phyloP scores from a whole-genome alignment of 108 stramenopile genomes.

The Nitzschia sp. region DNA sequence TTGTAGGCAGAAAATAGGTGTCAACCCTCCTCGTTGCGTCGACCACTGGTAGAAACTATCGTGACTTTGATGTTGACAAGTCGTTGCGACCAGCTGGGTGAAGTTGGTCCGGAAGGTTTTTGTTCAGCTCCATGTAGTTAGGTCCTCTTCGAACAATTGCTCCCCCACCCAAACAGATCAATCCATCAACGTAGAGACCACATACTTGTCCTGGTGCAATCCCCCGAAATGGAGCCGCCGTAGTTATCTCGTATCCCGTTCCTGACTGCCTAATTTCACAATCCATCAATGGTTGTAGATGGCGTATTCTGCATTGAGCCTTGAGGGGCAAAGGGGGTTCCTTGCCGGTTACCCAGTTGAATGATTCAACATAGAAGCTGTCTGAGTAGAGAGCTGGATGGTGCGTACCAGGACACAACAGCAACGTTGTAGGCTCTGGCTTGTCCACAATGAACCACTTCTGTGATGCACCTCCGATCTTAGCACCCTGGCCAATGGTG shows the following conservation, averaged over 20 bases:
- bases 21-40: no score
- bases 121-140: constrained; percentile 53
- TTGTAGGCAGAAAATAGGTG: no score
- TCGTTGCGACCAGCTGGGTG: constrained; percentile 51
- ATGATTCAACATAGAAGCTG: constrained; percentile 49
- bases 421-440: constrained; percentile 37
- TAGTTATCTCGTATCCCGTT: constrained; percentile 23
- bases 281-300: constrained; percentile 74
- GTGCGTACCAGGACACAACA: constrained; percentile 80
- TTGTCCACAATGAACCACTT: constrained; percentile 84
- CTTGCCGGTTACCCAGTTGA: constrained; percentile 66
- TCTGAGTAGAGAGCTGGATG: constrained; percentile 80
- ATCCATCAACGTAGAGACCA: constrained; percentile 60
- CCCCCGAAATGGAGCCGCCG: constrained; percentile 66
- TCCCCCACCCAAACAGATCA: constrained; percentile 84
- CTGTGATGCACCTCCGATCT: constrained; percentile 66
- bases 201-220: constrained; percentile 79
- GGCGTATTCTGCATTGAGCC: constrained; percentile 62
- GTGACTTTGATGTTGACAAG: neutral
- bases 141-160: constrained; percentile 46
- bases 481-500: constrained; percentile 88
- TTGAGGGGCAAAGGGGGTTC: constrained; percentile 43
- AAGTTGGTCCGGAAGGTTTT: constrained; percentile 19
- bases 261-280: constrained; percentile 41
- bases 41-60: no score